Conservation (phyloP, 106 monocot genomes). For the Dendrobium huoshanense region DNA sequence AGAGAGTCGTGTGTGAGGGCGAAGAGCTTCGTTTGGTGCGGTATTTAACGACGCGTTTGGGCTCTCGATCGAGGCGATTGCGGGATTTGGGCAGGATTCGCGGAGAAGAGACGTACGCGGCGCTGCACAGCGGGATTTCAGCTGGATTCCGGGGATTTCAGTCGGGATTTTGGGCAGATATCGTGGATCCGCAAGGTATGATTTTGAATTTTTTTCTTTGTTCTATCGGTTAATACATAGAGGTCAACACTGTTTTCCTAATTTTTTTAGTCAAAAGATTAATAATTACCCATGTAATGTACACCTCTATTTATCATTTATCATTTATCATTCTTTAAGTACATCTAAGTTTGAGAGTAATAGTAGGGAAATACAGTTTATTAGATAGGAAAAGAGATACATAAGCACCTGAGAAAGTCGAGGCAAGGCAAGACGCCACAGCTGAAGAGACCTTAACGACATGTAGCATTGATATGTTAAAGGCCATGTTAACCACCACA, state of each 20-base stretch:
- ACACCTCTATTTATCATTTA: neutral
- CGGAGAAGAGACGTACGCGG: too few species aligned
- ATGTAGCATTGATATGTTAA: conserved; percentile 88
- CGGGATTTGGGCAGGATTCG: too few species aligned
- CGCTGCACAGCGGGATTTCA: too few species aligned
- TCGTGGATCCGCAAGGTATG: too few species aligned
- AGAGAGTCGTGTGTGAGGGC: too few species aligned
- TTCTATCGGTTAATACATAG: too few species aligned
- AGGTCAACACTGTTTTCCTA: neutral
- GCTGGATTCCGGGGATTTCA: too few species aligned
- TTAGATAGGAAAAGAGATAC: neutral
- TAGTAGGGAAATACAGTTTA: neutral
- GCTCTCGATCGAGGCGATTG: too few species aligned
- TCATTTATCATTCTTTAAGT: neutral
- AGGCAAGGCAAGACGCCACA: conserved; percentile 89
- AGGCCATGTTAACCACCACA: conserved; percentile 89
- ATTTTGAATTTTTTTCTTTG: too few species aligned
- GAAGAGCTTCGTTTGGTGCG: too few species aligned
- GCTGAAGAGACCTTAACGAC: conserved; percentile 88
- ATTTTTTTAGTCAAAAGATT: neutral
- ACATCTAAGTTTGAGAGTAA: neutral
- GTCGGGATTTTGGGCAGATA: too few species aligned
- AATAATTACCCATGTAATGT: neutral
- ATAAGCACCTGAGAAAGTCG: conserved; percentile 81
- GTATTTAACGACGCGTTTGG: too few species aligned